Evolutionary conservation across 2,329 filamentous ascomycete genomes (phyloP).

Genomic region (Monilinia vaccinii-corymbosi): DNA sequence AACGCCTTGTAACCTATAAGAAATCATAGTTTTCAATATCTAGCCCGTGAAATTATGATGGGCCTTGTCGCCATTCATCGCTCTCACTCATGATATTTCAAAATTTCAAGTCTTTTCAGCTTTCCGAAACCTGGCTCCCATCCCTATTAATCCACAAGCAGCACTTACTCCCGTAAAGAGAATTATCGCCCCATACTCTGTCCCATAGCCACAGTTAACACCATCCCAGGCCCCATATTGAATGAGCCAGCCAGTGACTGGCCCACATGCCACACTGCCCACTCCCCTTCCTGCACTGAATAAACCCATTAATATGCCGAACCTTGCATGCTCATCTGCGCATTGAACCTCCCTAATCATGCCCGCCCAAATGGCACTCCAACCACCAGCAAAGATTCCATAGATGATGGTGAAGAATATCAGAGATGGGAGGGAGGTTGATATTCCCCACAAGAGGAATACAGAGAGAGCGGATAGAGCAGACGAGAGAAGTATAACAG

Average conservation of each 20-base stretch:
- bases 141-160: constrained; percentile 30
- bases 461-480: constrained; percentile 39
- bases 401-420: constrained; percentile 44
- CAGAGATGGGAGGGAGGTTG: constrained; percentile 35
- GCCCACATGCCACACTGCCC: constrained; percentile 50
- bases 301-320: constrained; percentile 31
- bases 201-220: constrained; percentile 35
- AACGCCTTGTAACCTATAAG: not conserved
- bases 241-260: constrained; percentile 45
- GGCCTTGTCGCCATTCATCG: not conserved
- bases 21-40: not conserved
- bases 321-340: constrained; percentile 9
- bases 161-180: constrained; percentile 47
- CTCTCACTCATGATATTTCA: not conserved
- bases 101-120: not conserved
- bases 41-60: not conserved
- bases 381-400: constrained; percentile 50
- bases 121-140: constrained; percentile 6
- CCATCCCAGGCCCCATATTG: constrained; percentile 36
- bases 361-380: constrained; percentile 39
- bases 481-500: constrained; percentile 42
- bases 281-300: constrained; percentile 54
- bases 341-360: constrained; percentile 22
- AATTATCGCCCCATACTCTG: constrained; percentile 44
- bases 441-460: constrained; percentile 47